These are phyloP conservation scores for Rhododendron henanense DNA, from an alignment of 148 eudicot genomes.

Conservation along the genomic window DNA sequence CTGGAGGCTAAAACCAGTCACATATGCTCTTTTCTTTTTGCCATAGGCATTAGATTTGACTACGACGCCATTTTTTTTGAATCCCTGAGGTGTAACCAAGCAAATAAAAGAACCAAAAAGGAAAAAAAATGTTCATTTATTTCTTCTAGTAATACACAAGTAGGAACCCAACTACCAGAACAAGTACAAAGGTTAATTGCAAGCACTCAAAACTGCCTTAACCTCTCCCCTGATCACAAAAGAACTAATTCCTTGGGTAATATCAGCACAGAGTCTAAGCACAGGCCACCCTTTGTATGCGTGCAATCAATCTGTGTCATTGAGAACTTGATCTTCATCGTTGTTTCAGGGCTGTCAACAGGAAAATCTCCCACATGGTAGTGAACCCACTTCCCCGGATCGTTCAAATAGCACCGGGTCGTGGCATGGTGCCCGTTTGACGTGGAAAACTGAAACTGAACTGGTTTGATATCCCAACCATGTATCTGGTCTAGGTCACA, in stretches of 20 bases:
- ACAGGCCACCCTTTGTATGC: constrained; percentile 70
- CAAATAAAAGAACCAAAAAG: not conserved
- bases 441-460: constrained; percentile 41
- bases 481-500: constrained; percentile 42
- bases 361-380: constrained; percentile 65
- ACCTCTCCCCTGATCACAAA: not conserved
- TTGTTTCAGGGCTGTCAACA: constrained; percentile 20
- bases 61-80: not conserved
- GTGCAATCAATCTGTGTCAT: constrained; percentile 83
- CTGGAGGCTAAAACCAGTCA: not conserved
- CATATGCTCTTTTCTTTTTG: not conserved
- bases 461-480: constrained; percentile 74
- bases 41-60: not conserved
- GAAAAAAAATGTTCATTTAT: not conserved
- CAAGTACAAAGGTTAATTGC: not conserved
- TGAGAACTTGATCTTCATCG: constrained; percentile 46
- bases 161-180: not conserved
- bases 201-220: constrained; percentile 6
- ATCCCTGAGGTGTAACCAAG: not conserved
- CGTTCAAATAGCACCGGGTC: constrained; percentile 35
- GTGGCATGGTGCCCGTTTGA: constrained; percentile 36
- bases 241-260: constrained; percentile 27
- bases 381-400: constrained; percentile 40
- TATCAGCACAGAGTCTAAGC: constrained; percentile 64
- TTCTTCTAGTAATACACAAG: not conserved